Evolutionary conservation across 1,284 basidiomycete genomes (phyloP), one percentile per base, ranked within the genome.

Genomic region (Naganishia cerealis): DNA sequence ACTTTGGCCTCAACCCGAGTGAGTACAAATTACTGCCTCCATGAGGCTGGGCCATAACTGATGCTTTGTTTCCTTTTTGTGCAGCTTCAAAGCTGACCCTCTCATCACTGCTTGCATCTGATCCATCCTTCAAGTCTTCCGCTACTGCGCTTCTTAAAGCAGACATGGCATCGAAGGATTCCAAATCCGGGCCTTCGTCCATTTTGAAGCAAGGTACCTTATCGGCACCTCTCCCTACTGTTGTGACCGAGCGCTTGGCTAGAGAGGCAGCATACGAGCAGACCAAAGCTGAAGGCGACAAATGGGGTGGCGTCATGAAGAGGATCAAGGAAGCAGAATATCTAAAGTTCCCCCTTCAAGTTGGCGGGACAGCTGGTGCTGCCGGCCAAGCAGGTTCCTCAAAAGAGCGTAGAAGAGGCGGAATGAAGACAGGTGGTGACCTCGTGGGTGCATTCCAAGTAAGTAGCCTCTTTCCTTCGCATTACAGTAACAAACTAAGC

Each of bases 251-350:
- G 71, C 88, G 90, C 55, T 81, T 98, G 0, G 94, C 97, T 75
- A 88, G 95, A 54, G 88, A 93, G 77, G 95, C 93, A 3, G 96
- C 95, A 0, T 97, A 97, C 78, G 91, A 94, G 75, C 86, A 90
- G 78, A 96, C 94, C 3, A 92, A 92, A 76, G 86, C 87, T 72
- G 94, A 98, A 78, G 90, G 95, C 2, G 87, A 91, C 72, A 96
- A 95, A 81, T 99, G 95, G 95, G 87, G 87, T 55, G 87, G 87
- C 10, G 91, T 92, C 2, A 97, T 96, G 88, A 90, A 90, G 79
- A 85, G 87, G 36, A 90, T 94, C 71, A 87, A 88, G 73, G 90
- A 93, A 86, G 92, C 94, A 5, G 92, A 96, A 74, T 91, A 95
- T 78, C 82, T 96, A 40, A 91, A 89, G 40, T 96, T 97, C 79